Conservation (phyloP, 139 green algal genomes). For the Klebsormidium nitens region DNA sequence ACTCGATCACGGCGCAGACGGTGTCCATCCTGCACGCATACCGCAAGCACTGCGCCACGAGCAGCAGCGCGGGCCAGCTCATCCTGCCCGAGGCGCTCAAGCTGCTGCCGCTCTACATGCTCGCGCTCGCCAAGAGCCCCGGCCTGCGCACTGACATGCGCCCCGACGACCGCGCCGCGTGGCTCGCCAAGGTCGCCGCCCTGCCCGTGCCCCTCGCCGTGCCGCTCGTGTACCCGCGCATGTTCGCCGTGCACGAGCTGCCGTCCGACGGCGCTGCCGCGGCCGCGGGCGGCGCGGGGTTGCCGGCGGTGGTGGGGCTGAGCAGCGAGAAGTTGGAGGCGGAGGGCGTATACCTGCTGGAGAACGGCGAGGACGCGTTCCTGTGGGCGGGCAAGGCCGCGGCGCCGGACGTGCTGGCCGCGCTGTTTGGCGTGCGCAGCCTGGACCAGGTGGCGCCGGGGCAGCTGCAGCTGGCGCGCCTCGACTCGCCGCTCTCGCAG, state of each 20-base stretch:
- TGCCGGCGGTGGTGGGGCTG: constrained; percentile 29
- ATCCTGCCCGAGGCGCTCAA: constrained; percentile 70
- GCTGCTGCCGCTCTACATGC: constrained; percentile 70
- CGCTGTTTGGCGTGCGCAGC: constrained; percentile 57
- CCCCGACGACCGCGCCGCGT: constrained; percentile 74
- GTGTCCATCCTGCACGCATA: constrained; percentile 45
- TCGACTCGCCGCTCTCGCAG: constrained; percentile 10
- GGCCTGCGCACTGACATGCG: constrained; percentile 71
- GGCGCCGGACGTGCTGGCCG: constrained; percentile 30
- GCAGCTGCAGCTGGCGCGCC: constrained; percentile 20
- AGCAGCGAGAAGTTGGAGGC: constrained; percentile 56
- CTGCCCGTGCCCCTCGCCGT: constrained; percentile 49
- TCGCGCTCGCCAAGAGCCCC: constrained; percentile 70
- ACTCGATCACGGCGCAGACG: constrained; percentile 1
- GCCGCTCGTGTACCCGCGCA: constrained; percentile 57
- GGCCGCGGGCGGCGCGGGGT: not conserved
- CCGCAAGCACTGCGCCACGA: constrained; percentile 49
- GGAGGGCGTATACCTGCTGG: constrained; percentile 78
- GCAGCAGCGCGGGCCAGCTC: constrained; percentile 38
- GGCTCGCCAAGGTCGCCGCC: constrained; percentile 57
- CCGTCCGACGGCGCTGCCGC: constrained; percentile 19
- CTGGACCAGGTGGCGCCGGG: constrained; percentile 45
- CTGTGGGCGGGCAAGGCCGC: constrained; percentile 76
- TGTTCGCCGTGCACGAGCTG: constrained; percentile 52
- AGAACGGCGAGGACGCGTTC: constrained; percentile 77